Conservation (phyloP, 2,329 filamentous ascomycete species). For the Fusarium sp. region DNA sequence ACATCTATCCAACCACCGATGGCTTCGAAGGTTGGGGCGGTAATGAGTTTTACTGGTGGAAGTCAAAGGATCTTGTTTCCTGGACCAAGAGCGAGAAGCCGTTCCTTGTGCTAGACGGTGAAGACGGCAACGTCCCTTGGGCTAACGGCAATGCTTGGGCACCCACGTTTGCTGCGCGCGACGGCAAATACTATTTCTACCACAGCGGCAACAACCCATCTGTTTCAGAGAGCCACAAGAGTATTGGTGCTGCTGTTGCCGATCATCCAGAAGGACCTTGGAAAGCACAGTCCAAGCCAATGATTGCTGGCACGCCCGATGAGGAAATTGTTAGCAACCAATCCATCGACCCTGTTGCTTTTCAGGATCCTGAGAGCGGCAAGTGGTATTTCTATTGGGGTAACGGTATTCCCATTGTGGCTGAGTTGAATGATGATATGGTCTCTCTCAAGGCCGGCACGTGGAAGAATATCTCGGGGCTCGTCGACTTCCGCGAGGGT, state of each 20-base stretch:
- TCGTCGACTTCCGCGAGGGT: constrained; percentile 60
- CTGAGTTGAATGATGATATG: constrained; percentile 64
- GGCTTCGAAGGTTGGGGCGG: constrained; percentile 62
- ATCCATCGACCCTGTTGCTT: constrained; percentile 74
- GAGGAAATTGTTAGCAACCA: constrained; percentile 58
- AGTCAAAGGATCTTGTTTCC: constrained; percentile 59
- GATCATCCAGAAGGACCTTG: constrained; percentile 73
- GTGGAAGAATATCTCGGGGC: constrained; percentile 55
- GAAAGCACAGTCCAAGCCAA: constrained; percentile 65
- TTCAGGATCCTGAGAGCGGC: constrained; percentile 71
- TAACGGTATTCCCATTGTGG: constrained; percentile 59
- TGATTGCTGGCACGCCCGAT: constrained; percentile 61
- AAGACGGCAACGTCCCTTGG: constrained; percentile 72
- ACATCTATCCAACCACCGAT: constrained; percentile 65
- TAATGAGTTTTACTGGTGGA: constrained; percentile 65
- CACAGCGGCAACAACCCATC: constrained; percentile 70
- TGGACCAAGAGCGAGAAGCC: constrained; percentile 61
- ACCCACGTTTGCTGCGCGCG: constrained; percentile 71
- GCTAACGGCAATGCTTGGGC: constrained; percentile 78
- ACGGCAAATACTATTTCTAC: constrained; percentile 76
- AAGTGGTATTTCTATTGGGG: constrained; percentile 76
- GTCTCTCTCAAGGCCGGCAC: constrained; percentile 56
- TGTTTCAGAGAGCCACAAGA: constrained; percentile 64
- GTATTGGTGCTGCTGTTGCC: constrained; percentile 73
- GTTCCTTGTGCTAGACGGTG: constrained; percentile 63